Conservation (phyloP, 176 grass and related monocot genomes). For the Canna indica region DNA sequence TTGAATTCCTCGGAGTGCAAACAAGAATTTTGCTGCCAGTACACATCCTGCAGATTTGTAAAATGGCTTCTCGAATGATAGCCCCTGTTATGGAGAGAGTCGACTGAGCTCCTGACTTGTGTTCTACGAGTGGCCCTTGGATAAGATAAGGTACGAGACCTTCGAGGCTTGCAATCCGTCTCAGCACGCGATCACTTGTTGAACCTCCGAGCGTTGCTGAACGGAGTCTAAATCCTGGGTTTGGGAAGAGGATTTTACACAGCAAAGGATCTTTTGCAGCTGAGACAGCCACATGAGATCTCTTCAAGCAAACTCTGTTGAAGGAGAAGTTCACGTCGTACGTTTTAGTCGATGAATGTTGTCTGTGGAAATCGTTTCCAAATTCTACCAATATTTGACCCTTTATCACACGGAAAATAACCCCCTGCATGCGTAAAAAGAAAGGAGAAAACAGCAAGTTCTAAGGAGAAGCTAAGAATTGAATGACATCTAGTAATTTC, state of each 20-base stretch:
- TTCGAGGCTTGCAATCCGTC: slow-evolving; percentile 20
- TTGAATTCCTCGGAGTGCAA: slow-evolving; percentile 24
- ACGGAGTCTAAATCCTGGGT: too few species aligned
- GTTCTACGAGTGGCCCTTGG: slow-evolving; percentile 12
- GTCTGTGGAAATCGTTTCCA: slow-evolving; percentile 18
- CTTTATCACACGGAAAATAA: slow-evolving; percentile 5
- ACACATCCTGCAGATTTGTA: slow-evolving; percentile 9
- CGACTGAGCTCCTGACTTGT: too few species aligned
- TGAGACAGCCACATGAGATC: slow-evolving; percentile 23
- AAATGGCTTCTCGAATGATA: slow-evolving; percentile 12
- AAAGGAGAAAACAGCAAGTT: neutral
- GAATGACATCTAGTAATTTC: too few species aligned
- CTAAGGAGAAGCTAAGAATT: too few species aligned
- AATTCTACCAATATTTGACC: slow-evolving; percentile 23
- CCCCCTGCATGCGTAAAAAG: slow-evolving; percentile 14
- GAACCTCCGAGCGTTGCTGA: too few species aligned
- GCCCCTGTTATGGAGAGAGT: neutral
- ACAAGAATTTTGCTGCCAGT: slow-evolving; percentile 16
- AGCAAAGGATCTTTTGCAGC: slow-evolving; percentile 20
- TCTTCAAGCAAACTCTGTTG: slow-evolving; percentile 33
- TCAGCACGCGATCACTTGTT: neutral
- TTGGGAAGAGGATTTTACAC: slow-evolving; percentile 26
- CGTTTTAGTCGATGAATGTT: slow-evolving; percentile 20
- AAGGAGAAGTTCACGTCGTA: slow-evolving; percentile 34
- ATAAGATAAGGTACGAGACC: slow-evolving; percentile 25